Evolutionary conservation across 768 basidiomycete species (phyloP).

Genomic region (Rossbeevera mucosa): DNA sequence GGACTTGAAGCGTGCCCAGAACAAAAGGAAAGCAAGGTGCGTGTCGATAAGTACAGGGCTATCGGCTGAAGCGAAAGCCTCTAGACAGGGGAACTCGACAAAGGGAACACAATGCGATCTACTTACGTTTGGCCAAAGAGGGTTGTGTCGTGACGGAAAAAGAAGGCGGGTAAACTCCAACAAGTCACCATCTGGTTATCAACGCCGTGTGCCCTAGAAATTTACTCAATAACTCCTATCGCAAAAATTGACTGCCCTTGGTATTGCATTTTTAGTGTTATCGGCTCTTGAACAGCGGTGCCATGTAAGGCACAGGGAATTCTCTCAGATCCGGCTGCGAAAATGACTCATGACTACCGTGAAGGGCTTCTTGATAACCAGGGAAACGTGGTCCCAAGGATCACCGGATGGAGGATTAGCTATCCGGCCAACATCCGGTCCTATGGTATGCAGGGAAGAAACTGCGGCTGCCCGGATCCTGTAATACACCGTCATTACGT

Average conservation of each 20-base stretch:
- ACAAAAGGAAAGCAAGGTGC: background rate
- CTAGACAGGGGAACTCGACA: background rate
- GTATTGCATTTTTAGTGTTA: background rate
- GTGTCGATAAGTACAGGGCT: constrained; percentile 3
- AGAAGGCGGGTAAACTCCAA: background rate
- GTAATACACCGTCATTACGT: background rate
- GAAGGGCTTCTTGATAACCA: background rate
- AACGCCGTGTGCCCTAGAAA: constrained; percentile 9
- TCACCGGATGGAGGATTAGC: background rate
- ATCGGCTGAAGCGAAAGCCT: constrained; percentile 1
- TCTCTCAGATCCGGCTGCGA: background rate
- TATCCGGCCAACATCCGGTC: background rate
- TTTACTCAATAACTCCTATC: constrained; percentile 6
- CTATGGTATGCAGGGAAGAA: background rate
- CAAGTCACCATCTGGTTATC: constrained; percentile 1
- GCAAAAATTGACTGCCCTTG: constrained; percentile 9
- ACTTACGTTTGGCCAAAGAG: constrained; percentile 8
- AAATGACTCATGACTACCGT: background rate
- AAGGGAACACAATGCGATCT: background rate
- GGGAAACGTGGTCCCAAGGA: constrained; percentile 1
- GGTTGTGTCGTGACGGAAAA: constrained; percentile 4
- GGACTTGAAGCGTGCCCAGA: background rate
- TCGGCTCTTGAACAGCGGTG: background rate
- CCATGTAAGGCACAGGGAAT: background rate
- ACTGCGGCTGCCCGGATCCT: background rate